Percentiles rank a stretch among this genome's conserved stretches.
These are phyloP conservation scores for Sicyos baderoa DNA, from an alignment of 306 rosid species.

Conservation along the genomic window DNA sequence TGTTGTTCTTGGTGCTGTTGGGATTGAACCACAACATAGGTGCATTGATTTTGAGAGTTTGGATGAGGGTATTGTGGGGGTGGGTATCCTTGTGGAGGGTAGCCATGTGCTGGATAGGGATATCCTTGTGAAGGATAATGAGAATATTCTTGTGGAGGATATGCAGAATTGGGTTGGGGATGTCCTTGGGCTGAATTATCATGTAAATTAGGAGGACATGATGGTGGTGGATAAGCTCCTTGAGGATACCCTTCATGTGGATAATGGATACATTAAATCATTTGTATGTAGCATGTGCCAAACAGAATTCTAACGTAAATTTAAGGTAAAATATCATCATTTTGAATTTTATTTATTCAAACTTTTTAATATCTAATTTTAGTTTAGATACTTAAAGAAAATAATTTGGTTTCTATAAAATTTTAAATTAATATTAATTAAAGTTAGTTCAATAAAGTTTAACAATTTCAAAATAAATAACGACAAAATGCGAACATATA, in stretches of 20 bases:
- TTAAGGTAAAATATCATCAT: too few species aligned
- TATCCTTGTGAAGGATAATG: slow-evolving; percentile 21
- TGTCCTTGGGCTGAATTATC: neutral
- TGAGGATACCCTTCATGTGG: slow-evolving; percentile 9
- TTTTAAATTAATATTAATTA: too few species aligned
- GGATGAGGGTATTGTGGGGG: slow-evolving; percentile 28
- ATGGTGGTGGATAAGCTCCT: slow-evolving; percentile 14
- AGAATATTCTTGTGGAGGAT: slow-evolving; percentile 9
- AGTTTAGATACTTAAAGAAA: too few species aligned
- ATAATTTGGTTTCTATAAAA: too few species aligned
- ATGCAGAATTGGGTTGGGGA: neutral
- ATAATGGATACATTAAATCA: neutral
- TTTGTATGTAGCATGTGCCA: neutral
- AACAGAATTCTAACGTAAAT: neutral
- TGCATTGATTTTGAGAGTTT: slow-evolving; percentile 18
- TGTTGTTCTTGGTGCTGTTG: slow-evolving; percentile 6
- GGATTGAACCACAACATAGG: slow-evolving; percentile 13
- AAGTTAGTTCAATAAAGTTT: too few species aligned
- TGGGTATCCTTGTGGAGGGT: slow-evolving; percentile 17
- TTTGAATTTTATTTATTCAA: too few species aligned
- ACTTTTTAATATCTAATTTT: too few species aligned
- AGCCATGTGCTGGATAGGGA: slow-evolving; percentile 32
- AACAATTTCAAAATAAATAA: too few species aligned
- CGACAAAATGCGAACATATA: too few species aligned
- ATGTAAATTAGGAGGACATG: slow-evolving; percentile 14